phyloP scores from a whole-genome alignment of 495 filamentous ascomycete species.

The Penicillium robsamsonii region DNA sequence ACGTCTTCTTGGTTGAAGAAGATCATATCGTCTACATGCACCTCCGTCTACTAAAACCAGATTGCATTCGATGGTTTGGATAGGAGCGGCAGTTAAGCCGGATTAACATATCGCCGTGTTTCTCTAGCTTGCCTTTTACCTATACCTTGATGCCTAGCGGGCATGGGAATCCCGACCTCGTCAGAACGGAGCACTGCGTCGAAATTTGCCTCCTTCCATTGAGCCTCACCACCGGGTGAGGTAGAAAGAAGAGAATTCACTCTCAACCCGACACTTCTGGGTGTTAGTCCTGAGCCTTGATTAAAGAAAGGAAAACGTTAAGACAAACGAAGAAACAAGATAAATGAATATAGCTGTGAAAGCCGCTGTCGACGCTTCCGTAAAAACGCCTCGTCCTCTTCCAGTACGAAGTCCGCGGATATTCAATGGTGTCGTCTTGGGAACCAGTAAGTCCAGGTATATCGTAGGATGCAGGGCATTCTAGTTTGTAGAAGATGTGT shows the following conservation, averaged over 20 bases:
- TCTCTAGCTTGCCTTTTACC: no score
- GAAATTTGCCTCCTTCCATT: background rate
- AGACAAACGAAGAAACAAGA: background rate
- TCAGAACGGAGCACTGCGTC: background rate
- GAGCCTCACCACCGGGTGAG: background rate
- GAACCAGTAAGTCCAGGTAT: background rate
- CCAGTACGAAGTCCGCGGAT: background rate
- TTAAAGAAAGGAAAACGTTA: background rate
- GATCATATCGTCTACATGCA: no score
- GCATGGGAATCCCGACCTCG: background rate
- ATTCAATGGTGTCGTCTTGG: background rate
- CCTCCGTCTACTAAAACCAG: no score
- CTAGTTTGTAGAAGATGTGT: background rate
- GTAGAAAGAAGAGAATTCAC: background rate
- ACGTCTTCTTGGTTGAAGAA: no score
- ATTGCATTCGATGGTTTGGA: no score
- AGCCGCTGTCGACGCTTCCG: background rate
- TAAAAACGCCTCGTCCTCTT: background rate
- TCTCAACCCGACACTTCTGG: slow-evolving; percentile 1
- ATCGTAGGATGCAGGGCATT: background rate
- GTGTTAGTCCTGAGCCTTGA: background rate
- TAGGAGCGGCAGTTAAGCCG: no score
- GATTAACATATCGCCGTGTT: no score
- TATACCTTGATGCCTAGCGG: no score
- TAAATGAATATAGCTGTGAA: slow-evolving; percentile 4